Evolutionary conservation across 768 basidiomycete species (phyloP), one percentile per base, ranked within the genome.

Genomic region (Russula sp.): DNA sequence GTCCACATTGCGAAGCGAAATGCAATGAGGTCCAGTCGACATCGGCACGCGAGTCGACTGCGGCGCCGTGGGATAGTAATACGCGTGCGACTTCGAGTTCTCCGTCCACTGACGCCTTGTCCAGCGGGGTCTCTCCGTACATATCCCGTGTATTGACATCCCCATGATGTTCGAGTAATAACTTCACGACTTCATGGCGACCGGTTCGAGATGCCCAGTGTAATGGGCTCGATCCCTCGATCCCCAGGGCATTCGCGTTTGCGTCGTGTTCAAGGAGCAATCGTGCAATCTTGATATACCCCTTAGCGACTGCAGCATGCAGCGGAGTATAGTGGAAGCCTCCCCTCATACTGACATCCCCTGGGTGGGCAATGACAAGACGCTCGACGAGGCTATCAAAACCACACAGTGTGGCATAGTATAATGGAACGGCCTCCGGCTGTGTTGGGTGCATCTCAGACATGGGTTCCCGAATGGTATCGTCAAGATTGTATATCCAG

Each of bases 401-500:
- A 2, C 61, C 61, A 51, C 48, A 57, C 0, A 50, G 32, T 6
- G 40, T 4, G 0, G 61, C 55, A 44, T 57, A 62, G 11, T 57
- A 62, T 27, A 62, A 27, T 5, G 61, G 48, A 1, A 16, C 5
- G 1, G 49, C 53, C n/a, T 34, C 3, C 6, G 60, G 53, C 16
- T 4, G 4, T 34, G 4, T 3, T 10, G 60, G 47, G n/a, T 4
- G 13, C 5, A 6, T 6, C 1, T 6, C 10, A 4, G 9, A 37
- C 37, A 55, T 40, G 34, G 22, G 22, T 1, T 27, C 20, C 6
- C 31, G 4, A 6, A 11, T 37, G 9, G 39, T 40, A 14, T n/a
- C 5, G 20, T 57, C 55, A 4, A 57, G 11, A 20, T 62, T 39
- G 20, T 57, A 57, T 51, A 56, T 51, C 61, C 55, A 52, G 16